These are phyloP conservation scores for Sextonia rubra DNA, from an alignment of 164 flowering plant species.

Conservation along the genomic window DNA sequence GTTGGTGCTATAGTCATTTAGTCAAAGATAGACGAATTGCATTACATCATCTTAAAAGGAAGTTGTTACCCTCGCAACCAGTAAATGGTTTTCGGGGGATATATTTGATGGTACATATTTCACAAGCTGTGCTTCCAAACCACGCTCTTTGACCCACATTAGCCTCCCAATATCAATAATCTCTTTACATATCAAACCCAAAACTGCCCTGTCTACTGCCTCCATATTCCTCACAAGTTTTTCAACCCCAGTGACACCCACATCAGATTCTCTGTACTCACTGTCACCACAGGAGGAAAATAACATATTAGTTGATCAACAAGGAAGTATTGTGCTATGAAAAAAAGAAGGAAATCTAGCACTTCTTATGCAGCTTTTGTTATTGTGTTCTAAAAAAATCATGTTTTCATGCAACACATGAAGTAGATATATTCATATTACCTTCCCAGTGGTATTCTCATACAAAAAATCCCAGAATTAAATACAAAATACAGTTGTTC, in stretches of 20 bases:
- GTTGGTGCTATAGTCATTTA: too few relatives aligned
- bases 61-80: slow-evolving; percentile 37
- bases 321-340: too few relatives aligned
- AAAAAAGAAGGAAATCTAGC: too few relatives aligned
- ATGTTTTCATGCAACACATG: too few relatives aligned
- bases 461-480: too few relatives aligned
- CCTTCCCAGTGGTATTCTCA: too few relatives aligned
- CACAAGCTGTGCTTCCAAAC: slow-evolving; percentile 48
- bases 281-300: slow-evolving; percentile 20
- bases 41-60: background rate
- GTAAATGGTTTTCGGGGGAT: slow-evolving; percentile 87
- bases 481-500: too few relatives aligned
- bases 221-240: slow-evolving; percentile 52
- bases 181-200: slow-evolving; percentile 90
- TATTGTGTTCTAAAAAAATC: too few relatives aligned
- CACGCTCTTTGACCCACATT: slow-evolving; percentile 65
- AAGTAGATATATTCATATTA: too few relatives aligned
- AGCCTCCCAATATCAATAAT: slow-evolving; percentile 84
- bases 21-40: too few relatives aligned
- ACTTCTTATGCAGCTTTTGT: too few relatives aligned
- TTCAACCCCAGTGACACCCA: slow-evolving; percentile 32
- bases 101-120: slow-evolving; percentile 69
- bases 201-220: slow-evolving; percentile 60
- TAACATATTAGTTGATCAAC: background rate
- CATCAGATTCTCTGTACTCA: slow-evolving; percentile 21